These are phyloP conservation scores for Pseudisothecium myosuroides DNA, from an alignment of 225 moss, liverwort and hornwort species.

Conservation along the genomic window DNA sequence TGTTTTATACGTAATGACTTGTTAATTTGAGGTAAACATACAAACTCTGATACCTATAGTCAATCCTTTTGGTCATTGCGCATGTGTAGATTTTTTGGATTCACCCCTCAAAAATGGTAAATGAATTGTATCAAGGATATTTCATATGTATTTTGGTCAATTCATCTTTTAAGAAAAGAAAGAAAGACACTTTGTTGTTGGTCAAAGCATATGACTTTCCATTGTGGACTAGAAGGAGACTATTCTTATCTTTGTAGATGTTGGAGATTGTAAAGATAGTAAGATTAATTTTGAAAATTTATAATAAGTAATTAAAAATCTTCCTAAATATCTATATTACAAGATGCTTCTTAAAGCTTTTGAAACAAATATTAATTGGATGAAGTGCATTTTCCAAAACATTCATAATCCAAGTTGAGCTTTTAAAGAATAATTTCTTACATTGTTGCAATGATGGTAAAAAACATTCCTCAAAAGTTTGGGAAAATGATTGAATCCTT, in stretches of 20 bases:
- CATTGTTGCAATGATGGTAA: not conserved
- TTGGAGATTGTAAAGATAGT: not conserved
- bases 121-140: not conserved
- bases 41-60: accelerated
- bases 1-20: not conserved
- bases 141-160: not conserved
- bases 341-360: not conserved
- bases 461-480: not conserved
- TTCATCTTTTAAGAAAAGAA: not conserved
- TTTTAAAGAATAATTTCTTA: not conserved
- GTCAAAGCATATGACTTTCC: not conserved
- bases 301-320: accelerated
- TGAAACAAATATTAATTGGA: too few relatives aligned
- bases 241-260: not conserved
- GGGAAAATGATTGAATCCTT: not conserved
- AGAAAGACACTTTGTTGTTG: accelerated
- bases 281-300: not conserved
- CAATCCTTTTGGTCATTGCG: accelerated
- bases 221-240: accelerated
- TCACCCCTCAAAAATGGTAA: accelerated
- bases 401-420: not conserved
- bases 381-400: not conserved
- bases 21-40: not conserved
- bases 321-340: not conserved
- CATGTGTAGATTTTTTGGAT: not conserved